Evolutionary conservation across 306 rosid species (phyloP), one percentile per base, ranked within the genome.

Genomic region (Purshia tridentata): DNA sequence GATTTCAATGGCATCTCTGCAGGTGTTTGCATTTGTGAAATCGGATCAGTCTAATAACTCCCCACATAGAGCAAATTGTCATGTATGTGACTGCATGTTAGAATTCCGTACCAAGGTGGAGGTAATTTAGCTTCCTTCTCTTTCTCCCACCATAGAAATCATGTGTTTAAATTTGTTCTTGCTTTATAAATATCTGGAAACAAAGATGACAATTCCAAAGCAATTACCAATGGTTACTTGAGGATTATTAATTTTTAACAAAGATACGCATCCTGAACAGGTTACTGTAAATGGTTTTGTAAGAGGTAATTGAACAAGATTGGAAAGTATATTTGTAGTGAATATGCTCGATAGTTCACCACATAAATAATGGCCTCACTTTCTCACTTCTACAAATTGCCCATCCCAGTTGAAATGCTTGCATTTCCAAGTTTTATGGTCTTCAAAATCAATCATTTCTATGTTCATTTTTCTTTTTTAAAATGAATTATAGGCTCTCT

Each of bases 1-100:
- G 50, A 73, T 58, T 39, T 20, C 29, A 8, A 15, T 14, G 6
- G 39, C 35, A 37, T 80, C 39, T 48, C 53, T 84, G 67, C 81
- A 95, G 98, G 98, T 95, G 66, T 91, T 95, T 86, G 98, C 99
- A 72, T 95, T 95, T 84, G 98, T 90, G 81, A 85, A 72, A 72
- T 77, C 89, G 16, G 88, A 90, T 72, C 72, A 76, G 56, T 60
- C 85, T 59, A 75, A 59, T 76, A 80, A 81, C 82, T 71, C 89
- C 19, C 93, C 96, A 11, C 99, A 91, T 75, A 84, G 97, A 86
- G 94, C 99, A 77, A 70, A 95, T 69, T 95, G 99, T 73, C 98
- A 91, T 77, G 97, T 95, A 18, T 95, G 98, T 45, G 98, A 78
- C 67, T 74, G 86, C 84, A 59, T 86, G 52, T 76, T 95, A 77